These are phyloP conservation scores for Castanea crenata DNA, from an alignment of 306 rosid species.

Conservation along the genomic window DNA sequence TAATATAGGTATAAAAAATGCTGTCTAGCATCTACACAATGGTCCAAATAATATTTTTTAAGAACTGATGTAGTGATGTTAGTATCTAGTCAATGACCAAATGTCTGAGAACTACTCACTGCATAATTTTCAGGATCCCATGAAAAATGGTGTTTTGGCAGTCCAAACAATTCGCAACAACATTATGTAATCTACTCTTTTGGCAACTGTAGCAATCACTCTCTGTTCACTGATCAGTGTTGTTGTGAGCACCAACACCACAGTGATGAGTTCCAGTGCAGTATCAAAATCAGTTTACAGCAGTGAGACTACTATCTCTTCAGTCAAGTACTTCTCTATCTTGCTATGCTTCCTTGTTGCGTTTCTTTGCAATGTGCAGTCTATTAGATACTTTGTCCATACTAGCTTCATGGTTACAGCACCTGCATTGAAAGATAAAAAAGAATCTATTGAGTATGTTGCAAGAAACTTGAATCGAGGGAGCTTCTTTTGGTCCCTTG, in stretches of 20 bases:
- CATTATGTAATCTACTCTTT: constrained; percentile 83
- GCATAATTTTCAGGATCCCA: constrained; percentile 61
- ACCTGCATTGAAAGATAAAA: constrained; percentile 51
- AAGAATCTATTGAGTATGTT: constrained; percentile 50
- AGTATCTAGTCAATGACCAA: not conserved
- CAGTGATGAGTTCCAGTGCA: constrained; percentile 31
- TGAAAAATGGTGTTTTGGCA: constrained; percentile 80
- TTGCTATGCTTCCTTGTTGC: constrained; percentile 80
- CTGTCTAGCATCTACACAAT: too few relatives aligned
- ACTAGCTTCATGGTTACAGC: constrained; percentile 79
- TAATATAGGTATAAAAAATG: too few relatives aligned
- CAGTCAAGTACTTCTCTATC: constrained; percentile 60
- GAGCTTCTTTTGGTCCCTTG: constrained; percentile 71
- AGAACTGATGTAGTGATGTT: too few relatives aligned
- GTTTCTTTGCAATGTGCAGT: constrained; percentile 79
- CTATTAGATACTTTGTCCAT: constrained; percentile 73
- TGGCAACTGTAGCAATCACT: constrained; percentile 82
- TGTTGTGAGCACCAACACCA: constrained; percentile 50
- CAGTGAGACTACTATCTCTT: constrained; percentile 42
- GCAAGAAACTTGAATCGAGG: constrained; percentile 72
- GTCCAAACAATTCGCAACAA: constrained; percentile 83
- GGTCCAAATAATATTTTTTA: too few relatives aligned
- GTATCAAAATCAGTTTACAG: constrained; percentile 46
- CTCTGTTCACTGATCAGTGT: constrained; percentile 80
- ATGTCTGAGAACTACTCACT: constrained; percentile 1